Evolutionary conservation across 352 stramenopile genomes (phyloP).

Genomic region (Phytophthora boehmeriae): DNA sequence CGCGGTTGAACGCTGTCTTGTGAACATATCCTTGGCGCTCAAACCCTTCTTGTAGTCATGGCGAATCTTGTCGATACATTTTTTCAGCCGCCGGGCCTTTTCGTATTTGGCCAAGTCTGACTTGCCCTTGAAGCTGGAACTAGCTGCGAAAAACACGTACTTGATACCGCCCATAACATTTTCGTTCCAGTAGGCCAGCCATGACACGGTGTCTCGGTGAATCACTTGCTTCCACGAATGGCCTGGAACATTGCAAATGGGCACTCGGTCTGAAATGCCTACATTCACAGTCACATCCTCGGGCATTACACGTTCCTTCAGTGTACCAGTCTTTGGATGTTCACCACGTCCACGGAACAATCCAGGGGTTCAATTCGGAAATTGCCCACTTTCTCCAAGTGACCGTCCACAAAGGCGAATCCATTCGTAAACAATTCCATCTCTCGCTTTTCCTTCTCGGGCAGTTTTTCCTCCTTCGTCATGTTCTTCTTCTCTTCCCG

Average conservation of each 20-base stretch:
- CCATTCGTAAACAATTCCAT: slow-evolving; percentile 93
- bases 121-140: slow-evolving; percentile 99
- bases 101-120: slow-evolving; percentile 99
- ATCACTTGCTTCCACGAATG: slow-evolving; percentile 98
- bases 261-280: slow-evolving; percentile 90
- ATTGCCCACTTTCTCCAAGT: slow-evolving; percentile 98
- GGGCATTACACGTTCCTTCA: slow-evolving; percentile 97
- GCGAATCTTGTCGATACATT: slow-evolving; percentile 96
- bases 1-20: slow-evolving; percentile 96
- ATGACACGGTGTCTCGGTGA: slow-evolving; percentile 92
- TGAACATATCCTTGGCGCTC: slow-evolving; percentile 90
- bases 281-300: slow-evolving; percentile 99
- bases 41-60: slow-evolving; percentile 92
- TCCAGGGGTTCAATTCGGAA: slow-evolving; percentile 98
- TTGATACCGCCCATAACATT: slow-evolving; percentile 99
- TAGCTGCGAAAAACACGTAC: slow-evolving; percentile 99
- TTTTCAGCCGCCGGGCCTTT: slow-evolving; percentile 98
- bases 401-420: slow-evolving; percentile 97
- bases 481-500: slow-evolving; percentile 95
- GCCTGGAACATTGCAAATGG: slow-evolving; percentile 91
- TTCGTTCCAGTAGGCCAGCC: slow-evolving; percentile 97
- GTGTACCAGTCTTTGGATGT: slow-evolving; percentile 99
- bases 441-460: slow-evolving; percentile 92
- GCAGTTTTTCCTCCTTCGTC: slow-evolving; percentile 94
- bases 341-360: slow-evolving; percentile 98